Base-by-base conservation (phyloP, 192 early-diverging fungal species). In the Gonapodya prolifera region DNA sequence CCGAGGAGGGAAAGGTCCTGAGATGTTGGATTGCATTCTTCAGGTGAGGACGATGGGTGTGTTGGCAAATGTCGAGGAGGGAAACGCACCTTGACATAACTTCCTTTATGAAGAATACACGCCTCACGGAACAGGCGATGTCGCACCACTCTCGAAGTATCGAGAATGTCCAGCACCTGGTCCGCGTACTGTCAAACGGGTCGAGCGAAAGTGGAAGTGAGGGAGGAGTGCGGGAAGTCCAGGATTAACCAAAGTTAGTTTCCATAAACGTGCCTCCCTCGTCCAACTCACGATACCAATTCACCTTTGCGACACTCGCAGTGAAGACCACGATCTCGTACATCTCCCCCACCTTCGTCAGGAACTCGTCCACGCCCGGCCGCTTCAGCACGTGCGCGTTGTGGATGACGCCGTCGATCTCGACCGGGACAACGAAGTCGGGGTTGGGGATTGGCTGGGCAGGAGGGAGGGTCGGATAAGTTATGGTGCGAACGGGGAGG, bases 1-100 rank as follows among this genome's bases (percentile, higher is more conserved):
- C 92, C 94, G n/a, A 94, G 92, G 28, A 96, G 96, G 30, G 93
- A 95, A 85, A 98, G 98, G 86, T 99, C 97, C n/a, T n/a, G n/a
- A n/a, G n/a, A n/a, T n/a, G n/a, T n/a, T n/a, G n/a, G n/a, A n/a
- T n/a, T n/a, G n/a, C n/a, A n/a, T n/a, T n/a, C n/a, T n/a, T n/a
- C n/a, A n/a, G n/a, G n/a, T n/a, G n/a, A n/a, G n/a, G n/a, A n/a
- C n/a, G n/a, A n/a, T n/a, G n/a, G n/a, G n/a, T n/a, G n/a, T n/a
- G n/a, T n/a, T n/a, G n/a, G n/a, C n/a, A n/a, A n/a, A n/a, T n/a
- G n/a, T n/a, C n/a, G n/a, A n/a, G 69, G 96, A 95, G 69, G 98
- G 87, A 82, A 90, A 89, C 77, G 90, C 80, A 98, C 87, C 88
- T 99, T 99, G 77, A 98, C 95, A 80, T 99, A 98, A 83, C 94